Percentiles rank a stretch among this genome's conserved stretches.
phyloP scores from a whole-genome alignment of 371 early-diverging fungal genomes.

The Mortierella sp. region DNA sequence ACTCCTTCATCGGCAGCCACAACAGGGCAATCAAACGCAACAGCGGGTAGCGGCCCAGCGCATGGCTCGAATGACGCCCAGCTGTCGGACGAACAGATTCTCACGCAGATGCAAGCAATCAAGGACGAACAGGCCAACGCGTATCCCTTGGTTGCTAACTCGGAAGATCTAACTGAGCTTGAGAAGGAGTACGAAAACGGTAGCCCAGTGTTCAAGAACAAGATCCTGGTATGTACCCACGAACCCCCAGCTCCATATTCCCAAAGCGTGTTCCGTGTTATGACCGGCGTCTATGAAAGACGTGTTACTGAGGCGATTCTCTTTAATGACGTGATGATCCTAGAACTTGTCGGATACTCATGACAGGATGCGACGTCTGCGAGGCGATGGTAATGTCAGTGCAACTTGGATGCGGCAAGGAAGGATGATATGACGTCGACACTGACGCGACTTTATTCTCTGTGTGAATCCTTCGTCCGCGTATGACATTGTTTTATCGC shows the following conservation, averaged over 20 bases:
- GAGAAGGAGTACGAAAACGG: slow-evolving; percentile 66
- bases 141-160: slow-evolving; percentile 69
- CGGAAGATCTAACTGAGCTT: slow-evolving; percentile 60
- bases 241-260: no score
- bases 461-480: no score
- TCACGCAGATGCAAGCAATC: slow-evolving; percentile 69
- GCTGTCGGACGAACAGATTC: slow-evolving; percentile 71
- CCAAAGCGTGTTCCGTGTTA: no score
- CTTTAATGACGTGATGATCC: not conserved
- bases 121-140: slow-evolving; percentile 66
- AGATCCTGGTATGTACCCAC: slow-evolving; percentile 59
- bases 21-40: not conserved
- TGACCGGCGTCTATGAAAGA: no score
- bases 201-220: slow-evolving; percentile 63
- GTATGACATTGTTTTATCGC: no score
- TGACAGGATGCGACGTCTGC: slow-evolving; percentile 67
- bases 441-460: no score
- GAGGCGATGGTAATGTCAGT: slow-evolving; percentile 70
- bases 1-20: no score
- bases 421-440: no score
- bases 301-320: not conserved
- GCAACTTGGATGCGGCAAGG: not conserved
- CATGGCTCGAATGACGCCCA: slow-evolving; percentile 20
- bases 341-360: slow-evolving; percentile 66
- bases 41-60: not conserved